Evolutionary conservation across 257 asterid species (phyloP), one percentile per base, ranked within the genome.

Genomic region (Ilex asprella): DNA sequence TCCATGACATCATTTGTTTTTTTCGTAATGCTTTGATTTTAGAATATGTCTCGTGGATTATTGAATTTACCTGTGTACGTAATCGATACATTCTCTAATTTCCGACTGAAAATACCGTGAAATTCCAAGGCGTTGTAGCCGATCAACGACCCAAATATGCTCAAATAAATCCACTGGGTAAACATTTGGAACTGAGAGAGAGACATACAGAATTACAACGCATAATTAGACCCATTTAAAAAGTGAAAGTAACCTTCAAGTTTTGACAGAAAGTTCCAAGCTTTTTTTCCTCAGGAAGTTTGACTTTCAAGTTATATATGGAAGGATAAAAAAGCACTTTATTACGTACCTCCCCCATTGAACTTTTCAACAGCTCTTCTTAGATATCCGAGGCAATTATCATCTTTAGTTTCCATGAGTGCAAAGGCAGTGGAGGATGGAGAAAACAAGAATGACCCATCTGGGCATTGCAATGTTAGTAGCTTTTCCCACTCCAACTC

Each of bases 131-230:
- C 99, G 62, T 66, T 82, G 87, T 7, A 93, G 60, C 30, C 97
- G 73, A 65, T 93, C 99, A 2, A 85, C 83, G 11, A 71, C 86
- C 97, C 97, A 93, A 0, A 93, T 71, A 63, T 77, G 96, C 73
- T 89, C 97, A 71, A 89, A 93, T 74, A 93, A 62, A 78, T 93
- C 99, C 80, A 93, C 99, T 0, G 99, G 99, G 21, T 89, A 93
- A 29, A 87, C 96, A 65, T 80, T 87, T 0, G 99, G 99, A 61
- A 82, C 97, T 92, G 68, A 9, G 43, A 7, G 13, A 15, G 1
- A 27, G 10, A 59, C 6, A 3, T 30, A 16, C 7, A 5, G 58
- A 1, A 30, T 27, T 0, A 14, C 0, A 41, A 41, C 0, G 2
- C 47, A 21, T 21, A 21, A 21, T 21, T 21, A 21, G 27, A 21